Base-by-base conservation (phyloP, 2,329 filamentous ascomycete species). In the Didymella keratinophila region DNA sequence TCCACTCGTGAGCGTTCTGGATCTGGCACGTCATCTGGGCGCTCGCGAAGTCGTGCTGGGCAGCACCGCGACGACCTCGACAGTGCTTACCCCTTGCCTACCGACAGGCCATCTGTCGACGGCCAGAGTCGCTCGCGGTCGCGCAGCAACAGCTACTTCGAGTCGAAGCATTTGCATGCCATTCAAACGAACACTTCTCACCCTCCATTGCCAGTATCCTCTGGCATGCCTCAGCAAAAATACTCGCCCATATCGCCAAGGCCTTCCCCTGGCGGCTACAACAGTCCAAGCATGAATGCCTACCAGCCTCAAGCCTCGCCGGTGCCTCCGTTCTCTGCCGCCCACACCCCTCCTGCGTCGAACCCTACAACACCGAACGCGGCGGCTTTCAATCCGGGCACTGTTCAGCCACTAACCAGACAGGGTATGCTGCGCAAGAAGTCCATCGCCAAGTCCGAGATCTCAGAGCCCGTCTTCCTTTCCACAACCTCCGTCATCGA, bases 401-500 rank as follows among this genome's bases (percentile, higher is more conserved):
- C 61, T 12, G 56, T 73, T 52, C 75, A 75, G 45, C 70, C 68
- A 20, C 54, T 69, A 34, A 53, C 57, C n/a, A 62, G 60, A 67
- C 71, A 67, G 25, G 71, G 68, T 16, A 63, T 71, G 32, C 52
- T 74, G 67, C 81, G 84, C 36, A 88, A 87, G 77, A 83, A 83
- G 66, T 80, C 82, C 0, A 79, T 89, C 46, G 83, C 83, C 61
- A 89, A 89, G 73, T 78, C 80, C 12, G 82, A 84, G 56, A 89
- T 89, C 48, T 87, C 85, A 2, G 86, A 89, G 65, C 87, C 87
- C 0, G 78, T 77, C 4, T 79, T 85, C 59, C 67, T 84, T 25
- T 83, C 81, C 1, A 79, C 80, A 10, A 88, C 86, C 4, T 86
- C 83, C 2, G 83, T 84, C 43, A 81, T 87, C 27, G 84, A 86